phyloP scores from a whole-genome alignment of 176 grass and related monocot species.

The Carex littledalei region DNA sequence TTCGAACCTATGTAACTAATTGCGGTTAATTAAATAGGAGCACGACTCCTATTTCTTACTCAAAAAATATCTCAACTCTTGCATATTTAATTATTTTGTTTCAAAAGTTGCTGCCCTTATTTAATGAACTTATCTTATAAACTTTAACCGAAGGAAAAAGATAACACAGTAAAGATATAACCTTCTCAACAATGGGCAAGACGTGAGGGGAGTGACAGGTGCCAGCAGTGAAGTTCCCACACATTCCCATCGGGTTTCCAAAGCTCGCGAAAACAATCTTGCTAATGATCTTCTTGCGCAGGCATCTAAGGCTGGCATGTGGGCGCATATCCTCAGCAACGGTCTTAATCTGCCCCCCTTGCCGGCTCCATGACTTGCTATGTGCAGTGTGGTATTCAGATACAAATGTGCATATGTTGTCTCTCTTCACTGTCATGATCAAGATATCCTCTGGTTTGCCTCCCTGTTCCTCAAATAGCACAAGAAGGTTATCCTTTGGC shows the following conservation, averaged over 20 bases:
- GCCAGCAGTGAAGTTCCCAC: conserved; percentile 74
- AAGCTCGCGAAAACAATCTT: conserved; percentile 76
- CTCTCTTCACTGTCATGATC: conserved; percentile 75
- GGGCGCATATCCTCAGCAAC: conserved; percentile 33
- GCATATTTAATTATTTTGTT: background rate
- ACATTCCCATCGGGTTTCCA: conserved; percentile 67
- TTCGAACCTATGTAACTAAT: too few species aligned
- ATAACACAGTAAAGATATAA: background rate
- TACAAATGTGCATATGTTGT: conserved; percentile 85
- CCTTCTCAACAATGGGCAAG: conserved; percentile 49
- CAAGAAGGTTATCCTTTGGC: conserved; percentile 43
- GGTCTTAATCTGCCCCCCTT: conserved; percentile 36
- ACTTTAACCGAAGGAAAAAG: background rate
- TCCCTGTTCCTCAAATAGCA: conserved; percentile 71
- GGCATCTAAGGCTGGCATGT: conserved; percentile 33
- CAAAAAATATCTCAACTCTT: background rate
- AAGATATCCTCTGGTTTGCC: conserved; percentile 53
- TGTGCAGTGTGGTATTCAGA: conserved; percentile 57
- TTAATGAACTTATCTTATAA: background rate
- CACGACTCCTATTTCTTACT: too few species aligned
- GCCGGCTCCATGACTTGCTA: conserved; percentile 41
- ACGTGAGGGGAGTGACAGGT: conserved; percentile 53
- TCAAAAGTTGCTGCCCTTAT: background rate
- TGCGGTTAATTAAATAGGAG: too few species aligned
- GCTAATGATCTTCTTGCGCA: conserved; percentile 56